Evolutionary conservation across 495 filamentous ascomycete genomes (phyloP).

Genomic region (Xylaria scruposa): DNA sequence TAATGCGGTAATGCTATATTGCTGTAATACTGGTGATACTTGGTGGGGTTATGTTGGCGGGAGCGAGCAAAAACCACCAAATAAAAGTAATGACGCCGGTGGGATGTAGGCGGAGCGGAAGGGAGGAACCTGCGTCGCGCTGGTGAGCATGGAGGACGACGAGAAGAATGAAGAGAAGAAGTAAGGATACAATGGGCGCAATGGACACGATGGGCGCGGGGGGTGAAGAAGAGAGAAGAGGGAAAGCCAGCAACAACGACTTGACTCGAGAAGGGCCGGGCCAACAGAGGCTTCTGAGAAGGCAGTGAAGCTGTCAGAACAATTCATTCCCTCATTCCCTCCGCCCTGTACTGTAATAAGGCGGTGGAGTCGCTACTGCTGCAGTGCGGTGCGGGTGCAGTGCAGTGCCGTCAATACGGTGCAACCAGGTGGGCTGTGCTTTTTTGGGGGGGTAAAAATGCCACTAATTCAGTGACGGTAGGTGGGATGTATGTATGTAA

Average conservation of each 20-base stretch:
- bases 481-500: no score
- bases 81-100: conserved; percentile 26
- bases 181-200: background rate
- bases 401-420: conserved; percentile 7
- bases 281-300: conserved; percentile 8
- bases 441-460: background rate
- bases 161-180: background rate
- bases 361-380: background rate
- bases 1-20: conserved; percentile 1
- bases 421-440: conserved; percentile 1
- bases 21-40: conserved; percentile 7
- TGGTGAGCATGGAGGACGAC: conserved; percentile 1
- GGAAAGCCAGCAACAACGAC: background rate
- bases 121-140: conserved; percentile 9
- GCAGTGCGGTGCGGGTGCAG: background rate
- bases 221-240: background rate
- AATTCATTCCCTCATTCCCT: background rate
- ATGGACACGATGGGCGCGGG: background rate
- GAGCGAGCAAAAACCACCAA: conserved; percentile 12
- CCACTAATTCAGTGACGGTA: background rate
- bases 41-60: conserved; percentile 23
- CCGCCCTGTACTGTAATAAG: background rate
- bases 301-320: conserved; percentile 17
- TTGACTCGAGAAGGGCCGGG: conserved; percentile 6
- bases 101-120: conserved; percentile 3